Conservation (phyloP, 371 early-diverging fungal species). For the Mortierella sp. region DNA sequence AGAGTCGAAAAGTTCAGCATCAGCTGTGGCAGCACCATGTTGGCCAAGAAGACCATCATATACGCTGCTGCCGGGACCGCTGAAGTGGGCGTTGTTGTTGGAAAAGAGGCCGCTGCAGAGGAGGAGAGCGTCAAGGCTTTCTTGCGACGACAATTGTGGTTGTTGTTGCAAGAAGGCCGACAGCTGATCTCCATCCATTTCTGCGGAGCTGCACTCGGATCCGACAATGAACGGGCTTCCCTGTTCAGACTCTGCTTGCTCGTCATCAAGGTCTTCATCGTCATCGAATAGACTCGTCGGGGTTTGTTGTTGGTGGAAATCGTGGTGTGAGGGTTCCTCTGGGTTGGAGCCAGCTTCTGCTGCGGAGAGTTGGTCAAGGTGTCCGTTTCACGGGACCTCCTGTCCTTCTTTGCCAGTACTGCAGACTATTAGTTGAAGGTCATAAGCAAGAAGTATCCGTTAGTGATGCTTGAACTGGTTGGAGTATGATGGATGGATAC, state of each 20-base stretch:
- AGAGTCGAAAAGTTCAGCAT: slow-evolving; percentile 60
- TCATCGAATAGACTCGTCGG: slow-evolving; percentile 56
- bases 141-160: slow-evolving; percentile 40
- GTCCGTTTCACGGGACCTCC: slow-evolving; percentile 24
- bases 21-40: slow-evolving; percentile 53
- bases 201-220: slow-evolving; percentile 48
- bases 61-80: slow-evolving; percentile 23
- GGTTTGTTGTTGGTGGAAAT: slow-evolving; percentile 46
- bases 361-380: slow-evolving; percentile 59
- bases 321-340: slow-evolving; percentile 44
- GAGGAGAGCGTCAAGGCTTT: slow-evolving; percentile 60
- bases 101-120: slow-evolving; percentile 57
- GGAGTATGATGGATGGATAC: too few relatives aligned
- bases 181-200: slow-evolving; percentile 57
- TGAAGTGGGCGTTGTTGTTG: slow-evolving; percentile 16
- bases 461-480: neutral
- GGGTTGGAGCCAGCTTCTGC: slow-evolving; percentile 59
- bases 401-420: slow-evolving; percentile 61
- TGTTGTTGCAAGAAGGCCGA: slow-evolving; percentile 57
- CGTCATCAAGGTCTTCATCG: slow-evolving; percentile 55
- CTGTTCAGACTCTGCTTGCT: slow-evolving; percentile 41
- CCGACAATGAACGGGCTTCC: slow-evolving; percentile 50
- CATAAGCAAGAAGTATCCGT: neutral
- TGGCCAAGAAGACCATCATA: slow-evolving; percentile 42
- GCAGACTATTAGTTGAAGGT: slow-evolving; percentile 40